Evolutionary conservation across 352 stramenopile genomes (phyloP).

Genomic region (Globisporangium recalcitrans): DNA sequence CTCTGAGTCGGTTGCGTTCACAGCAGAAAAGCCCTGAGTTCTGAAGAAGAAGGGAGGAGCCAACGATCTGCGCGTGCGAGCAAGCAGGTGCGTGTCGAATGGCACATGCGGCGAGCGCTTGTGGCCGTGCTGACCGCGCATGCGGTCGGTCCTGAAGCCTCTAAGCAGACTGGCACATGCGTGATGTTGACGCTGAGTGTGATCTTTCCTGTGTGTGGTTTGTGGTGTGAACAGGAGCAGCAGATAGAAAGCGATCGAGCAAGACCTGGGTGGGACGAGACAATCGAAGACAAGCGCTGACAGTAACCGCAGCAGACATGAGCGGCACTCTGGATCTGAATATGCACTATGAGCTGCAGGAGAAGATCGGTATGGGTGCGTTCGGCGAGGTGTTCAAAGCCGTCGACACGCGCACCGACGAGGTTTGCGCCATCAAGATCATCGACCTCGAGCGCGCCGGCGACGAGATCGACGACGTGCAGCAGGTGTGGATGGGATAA

Average conservation of each 20-base stretch:
- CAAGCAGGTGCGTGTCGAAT: conserved; percentile 4
- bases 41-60: conserved; percentile 4
- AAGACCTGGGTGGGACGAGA: background rate
- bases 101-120: background rate
- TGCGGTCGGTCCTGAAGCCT: background rate
- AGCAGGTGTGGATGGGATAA: conserved; percentile 40
- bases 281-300: background rate
- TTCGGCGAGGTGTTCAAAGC: conserved; percentile 82
- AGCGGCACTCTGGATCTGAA: conserved; percentile 44
- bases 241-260: background rate
- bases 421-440: conserved; percentile 81
- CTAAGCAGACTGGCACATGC: background rate
- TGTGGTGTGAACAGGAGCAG: background rate
- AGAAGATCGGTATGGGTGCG: conserved; percentile 75
- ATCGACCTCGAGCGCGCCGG: conserved; percentile 80
- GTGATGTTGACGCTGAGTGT: background rate
- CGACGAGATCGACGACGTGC: conserved; percentile 84
- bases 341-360: conserved; percentile 69
- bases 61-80: background rate
- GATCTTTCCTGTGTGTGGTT: background rate
- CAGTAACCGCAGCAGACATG: conserved; percentile 21
- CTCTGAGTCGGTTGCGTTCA: background rate
- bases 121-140: no score
- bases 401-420: conserved; percentile 57
- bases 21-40: background rate